phyloP scores from a whole-genome alignment of 2,329 filamentous ascomycete genomes.

The Aureobasidium sp. region DNA sequence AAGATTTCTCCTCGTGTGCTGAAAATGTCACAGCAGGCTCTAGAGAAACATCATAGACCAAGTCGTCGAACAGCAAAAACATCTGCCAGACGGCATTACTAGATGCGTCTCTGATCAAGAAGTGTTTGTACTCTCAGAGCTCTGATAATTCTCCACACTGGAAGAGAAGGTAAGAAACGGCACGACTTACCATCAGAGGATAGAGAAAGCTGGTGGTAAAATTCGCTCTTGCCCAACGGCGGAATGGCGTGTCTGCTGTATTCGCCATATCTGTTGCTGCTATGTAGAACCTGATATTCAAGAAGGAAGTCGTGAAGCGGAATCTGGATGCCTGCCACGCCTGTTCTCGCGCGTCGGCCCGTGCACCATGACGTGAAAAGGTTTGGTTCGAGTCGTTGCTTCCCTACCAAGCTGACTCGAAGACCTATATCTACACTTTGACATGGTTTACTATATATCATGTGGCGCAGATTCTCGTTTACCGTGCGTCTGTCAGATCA shows the following conservation, averaged over 20 bases:
- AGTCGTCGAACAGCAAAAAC: background rate
- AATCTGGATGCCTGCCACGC: constrained; percentile 9
- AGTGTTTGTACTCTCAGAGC: background rate
- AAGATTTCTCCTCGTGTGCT: background rate
- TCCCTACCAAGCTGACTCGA: background rate
- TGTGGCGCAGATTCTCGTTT: background rate
- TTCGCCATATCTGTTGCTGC: background rate
- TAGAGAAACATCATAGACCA: background rate
- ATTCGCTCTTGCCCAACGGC: constrained; percentile 20
- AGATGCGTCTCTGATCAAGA: background rate
- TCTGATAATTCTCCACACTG: background rate
- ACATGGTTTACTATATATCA: background rate
- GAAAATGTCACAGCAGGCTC: background rate
- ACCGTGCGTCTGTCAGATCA: background rate
- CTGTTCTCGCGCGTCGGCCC: background rate
- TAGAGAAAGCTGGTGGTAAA: constrained; percentile 30
- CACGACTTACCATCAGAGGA: constrained; percentile 23
- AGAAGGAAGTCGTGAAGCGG: background rate
- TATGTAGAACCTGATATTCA: background rate
- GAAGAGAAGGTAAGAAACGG: background rate
- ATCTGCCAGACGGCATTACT: background rate
- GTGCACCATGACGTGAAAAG: background rate
- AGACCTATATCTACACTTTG: background rate
- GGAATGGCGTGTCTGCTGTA: constrained; percentile 6
- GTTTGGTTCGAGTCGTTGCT: too few species aligned